Base-by-base conservation (phyloP, 331 rosid genomes). In the Ulmus americana region DNA sequence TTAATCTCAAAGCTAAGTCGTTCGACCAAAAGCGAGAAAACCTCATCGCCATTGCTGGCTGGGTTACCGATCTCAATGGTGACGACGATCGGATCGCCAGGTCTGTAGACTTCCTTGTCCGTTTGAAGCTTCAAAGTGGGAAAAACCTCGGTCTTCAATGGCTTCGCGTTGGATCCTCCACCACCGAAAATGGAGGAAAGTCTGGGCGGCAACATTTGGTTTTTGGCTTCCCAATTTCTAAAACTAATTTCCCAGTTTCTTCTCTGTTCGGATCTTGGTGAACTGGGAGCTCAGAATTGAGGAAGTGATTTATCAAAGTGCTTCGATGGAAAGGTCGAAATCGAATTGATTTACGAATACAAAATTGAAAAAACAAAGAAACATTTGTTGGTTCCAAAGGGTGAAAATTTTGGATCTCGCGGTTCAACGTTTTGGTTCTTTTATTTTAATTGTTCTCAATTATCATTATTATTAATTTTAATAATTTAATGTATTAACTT, bases 61-160 rank as follows among this genome's bases (percentile, higher is more conserved):
- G 85, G 78, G 59, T 89, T 86, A 0, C 85, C 81, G 77, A 94
- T 78, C 88, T 94, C 88, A 16, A 90, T 41, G 42, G 91, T 87
- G 50, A 90, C 71, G 46, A 87, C 59, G 44, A 94, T 80, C 12
- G 86, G 88, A 78, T 94, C 99, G 65, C 96, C 99, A 20, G 99
- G 95, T 55, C 96, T 59, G 58, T 94, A 94, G 35, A 94, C 96
- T 41, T 84, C 91, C 64, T 73, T 85, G 67, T 94, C 97, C 6
- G 87, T 73, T 40, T 83, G 90, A 45, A 94, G 73, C 72, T 90
- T 90, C 57, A 94, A 61, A 63, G 79, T 66, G 4, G 91, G 90
- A 22, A 62, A 39, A 40, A 72, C 51, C n/a, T 75, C 79, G 42
- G 70, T 64, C 67, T 66, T 72, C 0, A 68, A 35, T 4, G 84